Base-by-base conservation (phyloP, 2,329 filamentous ascomycete genomes). In the Madurella mycetomatis region DNA sequence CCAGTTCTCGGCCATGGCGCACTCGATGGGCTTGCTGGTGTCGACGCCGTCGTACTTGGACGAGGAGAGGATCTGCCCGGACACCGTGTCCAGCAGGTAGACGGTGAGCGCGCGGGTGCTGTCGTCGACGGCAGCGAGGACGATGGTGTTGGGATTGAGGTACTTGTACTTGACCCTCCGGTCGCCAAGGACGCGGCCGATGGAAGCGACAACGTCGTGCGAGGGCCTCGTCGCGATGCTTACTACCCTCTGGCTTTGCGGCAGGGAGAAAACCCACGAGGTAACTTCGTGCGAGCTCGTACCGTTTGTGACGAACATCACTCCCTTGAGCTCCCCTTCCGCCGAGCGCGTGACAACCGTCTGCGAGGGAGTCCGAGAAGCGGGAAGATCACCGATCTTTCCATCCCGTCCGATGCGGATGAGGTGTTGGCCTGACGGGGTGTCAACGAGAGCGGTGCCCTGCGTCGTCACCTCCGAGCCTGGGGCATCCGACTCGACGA, bases 141-240 rank as follows among this genome's bases (percentile, higher is more conserved):
- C 79, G 2, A 91, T 77, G 7, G 90, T 81, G 71, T 95, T 96
- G 0, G 89, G 84, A 73, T 95, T 96, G 41, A 99, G 75, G 68
- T 97, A 97, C 73, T 99, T 99, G 82, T 99, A 99, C 59, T 92
- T 82, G 46, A 99, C 94, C n/a, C 85, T 86, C 42, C 94, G 84
- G 66, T 99, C 88, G 25, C 91, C 92, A 18, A 99, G 81, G 1
- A 97, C 94, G 55, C 90, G 90, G 9, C 94, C 94, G 63, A 99
- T 96, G 0, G 94, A 97, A 2, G 94, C 92, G 46, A 97, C 85
- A 0, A 90, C 90, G 63, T 99, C 92, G 60, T 92, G 87, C 2
- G 80, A 67, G 9, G 90, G 85, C 46, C 86, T 81, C 16, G 85
- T 79, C 2, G 85, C 85, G 40, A 94, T 77, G 43, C 80, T 75